phyloP scores from a whole-genome alignment of 163 green algal species.

The Coccomyxa subellipsoidea region DNA sequence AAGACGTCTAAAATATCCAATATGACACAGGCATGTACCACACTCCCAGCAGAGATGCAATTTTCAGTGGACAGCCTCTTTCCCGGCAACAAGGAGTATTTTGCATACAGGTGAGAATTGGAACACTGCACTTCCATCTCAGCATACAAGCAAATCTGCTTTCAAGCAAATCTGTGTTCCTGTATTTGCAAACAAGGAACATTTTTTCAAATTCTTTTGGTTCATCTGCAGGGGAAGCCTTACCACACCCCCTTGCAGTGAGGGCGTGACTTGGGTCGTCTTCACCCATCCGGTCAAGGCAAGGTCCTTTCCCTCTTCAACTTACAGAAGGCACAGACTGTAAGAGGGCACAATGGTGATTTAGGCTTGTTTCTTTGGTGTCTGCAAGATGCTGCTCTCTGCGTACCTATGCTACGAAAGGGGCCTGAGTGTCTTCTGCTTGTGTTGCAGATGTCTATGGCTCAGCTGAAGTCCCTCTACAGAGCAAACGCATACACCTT shows the following conservation, averaged over 20 bases:
- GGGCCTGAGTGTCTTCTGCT: not conserved
- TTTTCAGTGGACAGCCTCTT: not conserved
- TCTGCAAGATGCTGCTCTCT: no score
- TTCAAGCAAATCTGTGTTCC: no score
- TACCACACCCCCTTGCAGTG: slow-evolving; percentile 77
- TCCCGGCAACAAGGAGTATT: not conserved
- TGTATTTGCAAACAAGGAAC: no score
- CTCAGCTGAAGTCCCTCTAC: not conserved
- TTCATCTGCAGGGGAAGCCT: slow-evolving; percentile 68
- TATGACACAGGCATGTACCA: not conserved
- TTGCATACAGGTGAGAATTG: not conserved
- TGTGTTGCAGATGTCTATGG: not conserved
- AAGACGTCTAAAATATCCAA: no score
- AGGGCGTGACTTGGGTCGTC: slow-evolving; percentile 72
- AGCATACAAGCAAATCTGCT: no score
- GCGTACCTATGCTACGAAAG: not conserved
- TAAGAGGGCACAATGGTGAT: no score
- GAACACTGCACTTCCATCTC: no score
- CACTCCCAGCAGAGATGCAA: not conserved
- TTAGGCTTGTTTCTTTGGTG: no score
- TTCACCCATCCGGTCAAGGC: slow-evolving; percentile 20
- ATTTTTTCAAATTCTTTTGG: not conserved
- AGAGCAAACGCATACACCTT: not conserved
- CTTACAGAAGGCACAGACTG: no score
- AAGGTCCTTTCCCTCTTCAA: not conserved